Evolutionary conservation across 495 filamentous ascomycete species (phyloP), one percentile per base, ranked within the genome.

Genomic region (Thozetella sp.): DNA sequence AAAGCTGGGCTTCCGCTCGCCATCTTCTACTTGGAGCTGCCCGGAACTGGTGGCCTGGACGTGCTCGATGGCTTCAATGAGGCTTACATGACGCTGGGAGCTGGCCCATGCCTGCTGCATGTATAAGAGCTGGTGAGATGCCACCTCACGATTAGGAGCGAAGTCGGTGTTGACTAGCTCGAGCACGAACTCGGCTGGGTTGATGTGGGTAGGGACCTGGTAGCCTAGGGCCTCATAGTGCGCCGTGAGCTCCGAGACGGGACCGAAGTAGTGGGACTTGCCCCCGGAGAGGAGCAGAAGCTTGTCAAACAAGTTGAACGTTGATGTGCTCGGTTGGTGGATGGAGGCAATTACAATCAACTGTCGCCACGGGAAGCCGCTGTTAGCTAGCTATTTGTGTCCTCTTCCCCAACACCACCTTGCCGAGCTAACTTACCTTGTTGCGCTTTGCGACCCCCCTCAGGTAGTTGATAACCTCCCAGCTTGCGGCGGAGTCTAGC

Each of bases 161-260:
- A 94, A 93, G 67, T 96, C 91, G 11, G 83, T 85, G 74, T 89
- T 95, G 68, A 90, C 83, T 13, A 89, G 67, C 46, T 93, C 89
- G 12, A 95, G 83, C 9, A 93, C 67, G 70, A 83, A 91, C 60
- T 95, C 91, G 11, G 91, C 91, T 0, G 91, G 90, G 67, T 94
- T 94, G 53, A 83, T 87, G 57, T 91, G 77, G 1, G 79, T 45
- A 0, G 90, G 90, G 57, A 94, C 75, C 1, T 80, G 75, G 61
- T 77, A 76, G 3, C 86, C 87, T 13, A 87, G 75, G 3, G 70
- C 57, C 30, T 76, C 71, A 67, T 92, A 92, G 66, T 92, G 87
- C 1, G 67, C 51, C 6, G 74, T 71, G 4, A 91, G 75, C 4
- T 68, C 69, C 0, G 66, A 22, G 2, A 88, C 75, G 9, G 83